Conservation (phyloP, 129 eudicot genomes). For the Pulicaria dysenterica region DNA sequence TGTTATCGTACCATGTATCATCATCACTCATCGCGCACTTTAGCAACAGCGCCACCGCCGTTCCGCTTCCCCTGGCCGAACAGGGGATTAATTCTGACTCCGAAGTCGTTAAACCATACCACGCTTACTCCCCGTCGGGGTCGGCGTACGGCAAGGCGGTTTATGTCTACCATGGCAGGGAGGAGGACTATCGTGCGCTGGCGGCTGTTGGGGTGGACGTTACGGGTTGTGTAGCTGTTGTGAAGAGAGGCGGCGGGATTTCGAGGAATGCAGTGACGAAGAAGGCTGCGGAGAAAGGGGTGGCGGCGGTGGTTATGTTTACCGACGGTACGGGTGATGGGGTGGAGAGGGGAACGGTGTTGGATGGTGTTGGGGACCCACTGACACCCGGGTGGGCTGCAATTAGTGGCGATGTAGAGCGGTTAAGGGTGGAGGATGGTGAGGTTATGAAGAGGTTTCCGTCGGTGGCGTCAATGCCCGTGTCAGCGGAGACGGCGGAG, state of each 20-base stretch:
- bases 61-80: constrained; percentile 41
- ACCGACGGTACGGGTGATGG: constrained; percentile 59
- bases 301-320: constrained; percentile 74
- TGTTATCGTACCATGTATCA: constrained; percentile 63
- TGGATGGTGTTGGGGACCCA: constrained; percentile 89
- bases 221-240: constrained; percentile 65
- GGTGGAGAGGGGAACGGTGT: constrained; percentile 90
- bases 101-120: constrained; percentile 62
- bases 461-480: constrained; percentile 67
- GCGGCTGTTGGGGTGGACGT: constrained; percentile 51
- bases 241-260: constrained; percentile 66
- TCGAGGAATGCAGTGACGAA: constrained; percentile 61
- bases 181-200: constrained; percentile 63
- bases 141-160: constrained; percentile 59
- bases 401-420: constrained; percentile 47
- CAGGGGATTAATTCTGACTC: constrained; percentile 7
- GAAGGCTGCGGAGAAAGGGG: constrained; percentile 77
- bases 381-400: constrained; percentile 81
- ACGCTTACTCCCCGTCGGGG: constrained; percentile 92
- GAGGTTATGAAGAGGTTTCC: constrained; percentile 59
- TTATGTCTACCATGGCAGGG: constrained; percentile 65
- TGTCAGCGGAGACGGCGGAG: constrained; percentile 64
- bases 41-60: constrained; percentile 30
- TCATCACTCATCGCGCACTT: constrained; percentile 64
- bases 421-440: constrained; percentile 44